Conservation (phyloP, 1,139 yeast genomes). For the Yamadazyma dushanensis region DNA sequence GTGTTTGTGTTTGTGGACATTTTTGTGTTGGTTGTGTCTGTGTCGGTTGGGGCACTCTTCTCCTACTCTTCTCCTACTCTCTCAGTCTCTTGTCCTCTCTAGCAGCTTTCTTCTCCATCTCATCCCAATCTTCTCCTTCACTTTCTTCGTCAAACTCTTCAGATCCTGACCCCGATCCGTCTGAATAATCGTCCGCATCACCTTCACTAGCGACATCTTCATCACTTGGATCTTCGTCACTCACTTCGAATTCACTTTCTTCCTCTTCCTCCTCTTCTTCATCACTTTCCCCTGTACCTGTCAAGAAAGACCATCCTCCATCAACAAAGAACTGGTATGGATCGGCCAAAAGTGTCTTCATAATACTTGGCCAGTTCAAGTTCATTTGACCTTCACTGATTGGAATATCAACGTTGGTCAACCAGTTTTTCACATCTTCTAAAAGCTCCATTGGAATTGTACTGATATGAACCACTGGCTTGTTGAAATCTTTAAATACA, state of each 20-base stretch:
- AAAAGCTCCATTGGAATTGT: slow-evolving; percentile 91
- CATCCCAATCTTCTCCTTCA: slow-evolving; percentile 77
- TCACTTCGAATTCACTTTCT: slow-evolving; percentile 59
- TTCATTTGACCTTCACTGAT: slow-evolving; percentile 93
- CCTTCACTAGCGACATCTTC: slow-evolving; percentile 66
- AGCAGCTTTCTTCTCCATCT: slow-evolving; percentile 69
- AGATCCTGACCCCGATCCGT: slow-evolving; percentile 30
- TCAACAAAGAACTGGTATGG: slow-evolving; percentile 91
- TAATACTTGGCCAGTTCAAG: slow-evolving; percentile 92
- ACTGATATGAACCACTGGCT: slow-evolving; percentile 88
- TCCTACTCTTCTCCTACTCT: slow-evolving; percentile 16
- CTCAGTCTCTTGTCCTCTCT: slow-evolving; percentile 40
- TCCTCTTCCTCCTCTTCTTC: slow-evolving; percentile 61
- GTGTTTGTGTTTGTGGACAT: neutral
- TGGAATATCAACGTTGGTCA: slow-evolving; percentile 94
- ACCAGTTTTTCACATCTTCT: slow-evolving; percentile 94
- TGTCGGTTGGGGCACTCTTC: neutral
- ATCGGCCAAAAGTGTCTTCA: slow-evolving; percentile 90
- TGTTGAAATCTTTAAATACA: slow-evolving; percentile 85
- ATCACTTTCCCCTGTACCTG: slow-evolving; percentile 66
- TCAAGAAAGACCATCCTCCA: slow-evolving; percentile 96
- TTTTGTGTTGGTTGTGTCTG: neutral
- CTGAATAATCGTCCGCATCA: slow-evolving; percentile 50
- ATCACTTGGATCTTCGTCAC: slow-evolving; percentile 71
- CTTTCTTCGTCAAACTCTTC: slow-evolving; percentile 45